Base-by-base conservation (phyloP, 805 yeast species). In the Suhomyces kilbournensis region DNA sequence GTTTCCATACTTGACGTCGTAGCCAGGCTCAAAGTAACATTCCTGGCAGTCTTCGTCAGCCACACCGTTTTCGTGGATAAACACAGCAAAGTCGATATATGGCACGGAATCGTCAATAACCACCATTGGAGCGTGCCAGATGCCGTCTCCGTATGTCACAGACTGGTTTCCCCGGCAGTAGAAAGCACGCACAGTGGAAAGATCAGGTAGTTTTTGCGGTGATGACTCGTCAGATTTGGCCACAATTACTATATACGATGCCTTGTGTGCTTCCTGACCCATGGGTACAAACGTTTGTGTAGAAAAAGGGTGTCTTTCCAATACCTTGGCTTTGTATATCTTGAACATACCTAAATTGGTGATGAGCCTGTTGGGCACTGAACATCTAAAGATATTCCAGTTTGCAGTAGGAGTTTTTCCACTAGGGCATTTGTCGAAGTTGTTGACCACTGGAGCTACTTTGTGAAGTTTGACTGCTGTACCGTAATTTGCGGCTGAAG, bases 41-140 rank as follows among this genome's bases (percentile, higher is more conserved):
- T 92, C 97, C 64, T 88, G 86, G 61, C 94, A 86, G 61, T 91
- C 96, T 58, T 88, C 96, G 1, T 81, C 80, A 0, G 84, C 75
- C 5, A 88, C 84, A 1, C 90, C 93, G 57, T 88, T 89, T 61
- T 92, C 97, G 64, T 87, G 87, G 30, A 90, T 85, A 49, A 91
- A 71, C n/a, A 93, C 97, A 2, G 90, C 92, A 70, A 92, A 93
- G 63, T 93, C 97, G 25, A 75, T 67, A 52, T 72, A 66, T 0
- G 70, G 65, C 12, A 85, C 70, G 4, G 73, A 71, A 23, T 80
- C 82, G 32, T 84, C 86, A 8, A 90, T 67, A 1, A 90, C 93
- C 20, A 93, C 86, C 98, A 92, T 92, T 3, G 98, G 97, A 0
- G 97, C 96, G 66, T 92, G 98, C 98, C 98, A 92, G 4, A 86